Evolutionary conservation across 2,329 filamentous ascomycete genomes (phyloP).

Genomic region (Phialophora verrucosa): DNA sequence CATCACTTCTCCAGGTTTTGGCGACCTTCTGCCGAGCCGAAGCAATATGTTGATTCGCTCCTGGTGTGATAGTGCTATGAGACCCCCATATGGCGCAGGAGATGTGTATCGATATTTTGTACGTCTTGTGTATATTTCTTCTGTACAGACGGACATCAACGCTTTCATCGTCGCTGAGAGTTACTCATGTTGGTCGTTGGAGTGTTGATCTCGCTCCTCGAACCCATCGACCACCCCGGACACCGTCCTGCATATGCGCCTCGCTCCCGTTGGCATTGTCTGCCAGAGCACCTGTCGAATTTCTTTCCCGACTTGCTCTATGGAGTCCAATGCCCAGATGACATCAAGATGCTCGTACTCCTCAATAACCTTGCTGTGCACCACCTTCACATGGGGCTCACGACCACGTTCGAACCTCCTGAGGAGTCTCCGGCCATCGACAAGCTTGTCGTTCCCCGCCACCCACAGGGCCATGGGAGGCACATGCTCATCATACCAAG

Average conservation of each 20-base stretch:
- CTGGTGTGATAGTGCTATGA: background rate
- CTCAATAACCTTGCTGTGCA: conserved; percentile 81
- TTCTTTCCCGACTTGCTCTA: conserved; percentile 81
- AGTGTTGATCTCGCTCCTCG: background rate
- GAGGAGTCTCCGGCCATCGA: conserved; percentile 78
- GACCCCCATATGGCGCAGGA: background rate
- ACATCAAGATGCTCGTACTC: conserved; percentile 95
- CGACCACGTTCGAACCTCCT: conserved; percentile 74
- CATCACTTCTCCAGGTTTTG: conserved; percentile 14
- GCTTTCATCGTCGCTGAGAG: conserved; percentile 4
- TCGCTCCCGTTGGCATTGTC: conserved; percentile 65
- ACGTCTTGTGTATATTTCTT: conserved; percentile 13
- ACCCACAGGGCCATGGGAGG: conserved; percentile 91
- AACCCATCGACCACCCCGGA: conserved; percentile 59
- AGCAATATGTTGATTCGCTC: conserved; percentile 8
- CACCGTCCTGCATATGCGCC: conserved; percentile 67
- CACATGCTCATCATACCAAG: conserved; percentile 81
- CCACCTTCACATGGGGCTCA: conserved; percentile 80
- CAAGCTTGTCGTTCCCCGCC: conserved; percentile 79
- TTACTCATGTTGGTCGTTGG: conserved; percentile 7
- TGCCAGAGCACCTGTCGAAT: conserved; percentile 83
- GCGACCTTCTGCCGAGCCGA: background rate
- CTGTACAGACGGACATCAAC: conserved; percentile 12
- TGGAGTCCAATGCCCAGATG: conserved; percentile 89
- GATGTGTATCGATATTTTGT: conserved; percentile 4